Percentiles rank a stretch among this genome's conserved stretches.
Evolutionary conservation across 2,329 filamentous ascomycete species (phyloP).

Genomic region (Eutypella sp.): DNA sequence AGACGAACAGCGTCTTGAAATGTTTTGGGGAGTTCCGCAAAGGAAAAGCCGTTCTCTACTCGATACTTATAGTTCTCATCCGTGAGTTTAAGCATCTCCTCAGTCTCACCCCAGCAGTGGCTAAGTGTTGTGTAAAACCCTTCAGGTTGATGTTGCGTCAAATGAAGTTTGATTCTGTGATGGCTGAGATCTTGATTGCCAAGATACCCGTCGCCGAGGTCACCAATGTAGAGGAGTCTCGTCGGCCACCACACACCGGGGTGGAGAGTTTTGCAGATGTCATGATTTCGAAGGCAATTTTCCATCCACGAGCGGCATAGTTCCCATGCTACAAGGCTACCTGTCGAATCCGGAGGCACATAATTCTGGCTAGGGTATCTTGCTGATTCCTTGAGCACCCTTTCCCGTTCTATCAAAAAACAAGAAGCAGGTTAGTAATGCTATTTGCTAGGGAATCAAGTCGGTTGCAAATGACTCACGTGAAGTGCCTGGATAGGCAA

Average conservation of each 20-base stretch:
- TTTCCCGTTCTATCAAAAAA: too few species aligned
- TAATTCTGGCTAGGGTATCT: too few species aligned
- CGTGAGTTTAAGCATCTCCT: constrained; percentile 7
- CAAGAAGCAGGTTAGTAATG: too few species aligned
- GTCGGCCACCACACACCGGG: constrained; percentile 4
- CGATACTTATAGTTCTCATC: neutral
- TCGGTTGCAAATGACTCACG: too few species aligned
- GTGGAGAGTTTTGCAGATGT: constrained; percentile 1
- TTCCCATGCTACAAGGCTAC: constrained; percentile 1
- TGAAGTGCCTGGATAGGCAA: too few species aligned
- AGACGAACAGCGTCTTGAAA: constrained; percentile 5
- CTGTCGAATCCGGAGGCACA: too few species aligned
- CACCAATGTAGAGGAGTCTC: constrained; percentile 7
- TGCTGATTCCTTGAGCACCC: too few species aligned
- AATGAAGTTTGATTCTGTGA: too few species aligned
- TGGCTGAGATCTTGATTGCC: too few species aligned
- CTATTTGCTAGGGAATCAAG: too few species aligned
- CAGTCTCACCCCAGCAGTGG: constrained; percentile 5
- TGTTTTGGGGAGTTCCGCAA: constrained; percentile 4
- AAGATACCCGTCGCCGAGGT: neutral
- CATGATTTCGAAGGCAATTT: constrained; percentile 5
- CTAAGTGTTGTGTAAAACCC: constrained; percentile 8
- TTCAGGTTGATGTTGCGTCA: neutral
- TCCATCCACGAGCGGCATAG: constrained; percentile 7
- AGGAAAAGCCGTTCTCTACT: constrained; percentile 2